Conservation (phyloP, 2,329 filamentous ascomycete genomes). For the Pleomassaria siparia region DNA sequence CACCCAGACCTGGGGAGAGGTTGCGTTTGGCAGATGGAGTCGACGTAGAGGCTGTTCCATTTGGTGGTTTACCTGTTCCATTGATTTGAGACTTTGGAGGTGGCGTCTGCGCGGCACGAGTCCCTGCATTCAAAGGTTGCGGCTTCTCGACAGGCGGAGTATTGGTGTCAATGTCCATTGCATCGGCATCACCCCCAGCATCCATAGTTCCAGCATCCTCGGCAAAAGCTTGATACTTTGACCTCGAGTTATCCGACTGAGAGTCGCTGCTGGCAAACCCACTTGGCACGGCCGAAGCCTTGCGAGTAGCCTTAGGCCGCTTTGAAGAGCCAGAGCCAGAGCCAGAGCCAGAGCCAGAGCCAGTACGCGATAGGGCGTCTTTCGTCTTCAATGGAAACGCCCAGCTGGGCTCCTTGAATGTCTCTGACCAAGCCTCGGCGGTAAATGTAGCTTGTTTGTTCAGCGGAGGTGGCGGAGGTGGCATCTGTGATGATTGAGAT, state of each 20-base stretch:
- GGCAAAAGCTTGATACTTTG: conserved; percentile 35
- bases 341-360: too few species aligned
- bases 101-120: background rate
- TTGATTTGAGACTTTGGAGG: background rate
- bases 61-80: conserved; percentile 13
- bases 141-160: conserved; percentile 24
- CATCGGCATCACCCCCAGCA: conserved; percentile 38
- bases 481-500: conserved; percentile 14
- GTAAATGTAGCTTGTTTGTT: conserved; percentile 33
- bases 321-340: conserved; percentile 29
- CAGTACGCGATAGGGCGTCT: conserved; percentile 34
- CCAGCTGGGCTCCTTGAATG: conserved; percentile 48
- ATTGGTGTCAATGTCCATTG: conserved; percentile 52
- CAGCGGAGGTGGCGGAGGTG: conserved; percentile 26
- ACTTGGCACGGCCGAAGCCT: conserved; percentile 34
- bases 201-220: conserved; percentile 28
- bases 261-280: conserved; percentile 31
- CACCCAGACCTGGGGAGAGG: conserved; percentile 35
- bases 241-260: conserved; percentile 27
- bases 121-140: conserved; percentile 10
- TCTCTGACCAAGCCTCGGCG: conserved; percentile 46
- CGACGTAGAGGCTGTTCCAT: conserved; percentile 17
- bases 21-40: conserved; percentile 16
- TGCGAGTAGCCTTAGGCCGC: conserved; percentile 31
- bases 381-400: conserved; percentile 29